Base-by-base conservation (phyloP, 2,329 filamentous ascomycete genomes). In the Sclerotinia nivalis region DNA sequence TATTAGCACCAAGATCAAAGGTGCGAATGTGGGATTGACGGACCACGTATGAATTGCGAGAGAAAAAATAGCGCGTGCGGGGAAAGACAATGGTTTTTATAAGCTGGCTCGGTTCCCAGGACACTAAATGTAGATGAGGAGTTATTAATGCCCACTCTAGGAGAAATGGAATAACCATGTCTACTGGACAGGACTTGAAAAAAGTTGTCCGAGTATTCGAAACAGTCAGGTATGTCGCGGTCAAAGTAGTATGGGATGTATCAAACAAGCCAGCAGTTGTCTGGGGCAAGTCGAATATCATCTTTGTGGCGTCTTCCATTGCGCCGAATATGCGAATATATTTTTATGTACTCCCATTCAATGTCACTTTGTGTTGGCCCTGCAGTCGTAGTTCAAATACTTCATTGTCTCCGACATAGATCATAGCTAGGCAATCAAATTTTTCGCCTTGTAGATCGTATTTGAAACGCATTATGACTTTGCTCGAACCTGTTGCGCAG, bases 1-100 rank as follows among this genome's bases (percentile, higher is more conserved):
- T 13, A 15, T 15, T 8, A 0, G 31, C 10, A 58, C 81, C 62
- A 1, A 80, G 78, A 18, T 85, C 87, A 1, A 93, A 93, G 2
- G 85, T 84, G 40, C 83, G 72, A 2, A 81, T 82, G 73, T 88
- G 86, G 15, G 85, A 86, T 49, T 88, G 84, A 1, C 89, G 86
- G 84, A 87, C 87, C 89, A 94, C 91, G 92, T 95, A 13, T 15
- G 75, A 93, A 94, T 78, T 95, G 90, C 87, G 28, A 95, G 84
- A 1, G 90, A 88, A 68, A 94, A 86, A 10, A 93, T 85, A 22
- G 91, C 92, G 70, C 88, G 91, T 89, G 59, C 80, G 83, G 1
- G 91, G 91, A 50, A 95, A 82, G 10, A 37, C 61, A 18, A 72
- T 40, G 0, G 69, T 67, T 22, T 84, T 83, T 0, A 81, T 81